phyloP scores from a whole-genome alignment of 345 rosid species.

The Lepidium aucheri region DNA sequence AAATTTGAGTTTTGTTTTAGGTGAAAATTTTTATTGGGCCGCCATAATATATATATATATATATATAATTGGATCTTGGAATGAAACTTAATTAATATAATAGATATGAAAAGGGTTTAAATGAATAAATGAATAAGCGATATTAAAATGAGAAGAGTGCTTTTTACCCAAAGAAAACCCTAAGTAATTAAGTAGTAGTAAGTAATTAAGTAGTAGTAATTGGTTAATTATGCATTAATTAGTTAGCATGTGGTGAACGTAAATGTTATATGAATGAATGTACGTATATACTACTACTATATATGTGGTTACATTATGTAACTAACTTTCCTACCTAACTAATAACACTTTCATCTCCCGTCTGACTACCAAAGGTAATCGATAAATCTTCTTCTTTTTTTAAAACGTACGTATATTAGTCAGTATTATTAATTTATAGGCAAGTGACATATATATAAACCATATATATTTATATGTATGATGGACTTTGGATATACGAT shows the following conservation, averaged over 20 bases:
- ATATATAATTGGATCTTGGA: too few species aligned
- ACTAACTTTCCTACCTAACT: conserved; percentile 30
- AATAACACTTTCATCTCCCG: not conserved
- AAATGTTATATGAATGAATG: not conserved
- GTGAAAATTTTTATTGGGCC: too few species aligned
- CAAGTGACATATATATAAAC: not conserved
- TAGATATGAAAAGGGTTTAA: too few species aligned
- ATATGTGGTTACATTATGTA: not conserved
- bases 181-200: not conserved
- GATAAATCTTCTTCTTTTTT: too few species aligned
- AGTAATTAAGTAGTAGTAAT: not conserved
- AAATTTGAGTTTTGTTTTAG: too few species aligned
- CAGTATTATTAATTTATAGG: not conserved
- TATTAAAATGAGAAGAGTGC: not conserved
- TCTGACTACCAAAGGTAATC: conserved; percentile 2
- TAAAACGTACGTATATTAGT: not conserved
- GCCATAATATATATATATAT: too few species aligned
- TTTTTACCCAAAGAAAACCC: not conserved
- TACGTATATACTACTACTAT: too few species aligned
- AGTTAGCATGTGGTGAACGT: conserved; percentile 19
- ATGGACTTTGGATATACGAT: not conserved
- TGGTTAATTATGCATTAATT: not conserved
- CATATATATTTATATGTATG: not conserved
- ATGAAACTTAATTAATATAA: too few species aligned
- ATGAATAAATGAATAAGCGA: too few species aligned